These are phyloP conservation scores for Schizochytrium sp. DNA, from an alignment of 108 stramenopile genomes.

Conservation along the genomic window DNA sequence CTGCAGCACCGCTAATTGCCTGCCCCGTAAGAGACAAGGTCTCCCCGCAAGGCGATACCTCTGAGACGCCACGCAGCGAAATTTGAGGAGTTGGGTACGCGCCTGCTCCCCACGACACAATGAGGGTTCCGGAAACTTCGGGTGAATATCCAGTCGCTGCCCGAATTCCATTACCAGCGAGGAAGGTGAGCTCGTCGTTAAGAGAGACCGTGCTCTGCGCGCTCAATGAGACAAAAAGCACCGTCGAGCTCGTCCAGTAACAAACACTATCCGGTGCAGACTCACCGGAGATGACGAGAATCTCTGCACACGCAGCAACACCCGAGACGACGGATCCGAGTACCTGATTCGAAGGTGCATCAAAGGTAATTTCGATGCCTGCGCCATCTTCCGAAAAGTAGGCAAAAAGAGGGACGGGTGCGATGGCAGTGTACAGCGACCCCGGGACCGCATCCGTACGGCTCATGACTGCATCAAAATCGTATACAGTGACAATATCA, in stretches of 20 bases:
- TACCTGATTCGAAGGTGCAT: not conserved
- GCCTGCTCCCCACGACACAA: not conserved
- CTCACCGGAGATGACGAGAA: not conserved
- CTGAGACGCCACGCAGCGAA: not conserved
- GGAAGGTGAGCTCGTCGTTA: not conserved
- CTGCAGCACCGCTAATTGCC: not conserved
- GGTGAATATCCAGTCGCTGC: not conserved
- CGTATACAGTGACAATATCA: too few relatives aligned
- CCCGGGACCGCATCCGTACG: not conserved
- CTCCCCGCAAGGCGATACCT: not conserved
- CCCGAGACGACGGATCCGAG: not conserved
- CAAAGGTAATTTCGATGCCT: not conserved
- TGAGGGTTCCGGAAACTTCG: not conserved
- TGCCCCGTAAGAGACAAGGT: not conserved
- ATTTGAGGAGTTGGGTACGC: not conserved
- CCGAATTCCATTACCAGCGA: not conserved
- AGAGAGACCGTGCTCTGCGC: not conserved
- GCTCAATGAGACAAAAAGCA: not conserved
- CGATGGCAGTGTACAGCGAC: not conserved
- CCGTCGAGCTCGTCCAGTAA: not conserved
- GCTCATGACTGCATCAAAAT: not conserved
- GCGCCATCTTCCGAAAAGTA: not conserved
- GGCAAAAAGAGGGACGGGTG: not conserved
- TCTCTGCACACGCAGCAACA: not conserved
- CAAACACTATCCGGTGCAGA: not conserved